These are phyloP conservation scores for Solanum appendiculatum DNA, from an alignment of 257 asterid genomes.

Conservation along the genomic window DNA sequence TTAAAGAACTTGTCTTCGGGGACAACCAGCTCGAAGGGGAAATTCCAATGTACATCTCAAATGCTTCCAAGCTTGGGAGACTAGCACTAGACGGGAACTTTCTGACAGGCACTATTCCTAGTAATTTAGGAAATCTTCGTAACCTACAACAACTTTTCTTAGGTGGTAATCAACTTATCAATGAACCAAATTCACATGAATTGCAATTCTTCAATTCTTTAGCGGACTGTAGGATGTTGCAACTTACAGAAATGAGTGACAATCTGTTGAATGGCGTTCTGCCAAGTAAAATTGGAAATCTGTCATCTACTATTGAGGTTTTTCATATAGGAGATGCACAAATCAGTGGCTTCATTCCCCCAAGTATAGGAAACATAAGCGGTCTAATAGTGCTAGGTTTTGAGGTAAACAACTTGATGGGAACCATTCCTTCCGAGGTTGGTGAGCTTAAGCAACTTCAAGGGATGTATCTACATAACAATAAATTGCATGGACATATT, in stretches of 20 bases:
- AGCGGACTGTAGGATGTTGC: slow-evolving; percentile 14
- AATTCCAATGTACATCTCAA: too few relatives aligned
- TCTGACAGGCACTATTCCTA: too few relatives aligned
- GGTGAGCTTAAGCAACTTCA: slow-evolving; percentile 12
- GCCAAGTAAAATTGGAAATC: not conserved
- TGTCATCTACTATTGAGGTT: slow-evolving; percentile 10
- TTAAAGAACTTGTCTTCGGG: too few relatives aligned
- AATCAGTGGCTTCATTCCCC: slow-evolving; percentile 17
- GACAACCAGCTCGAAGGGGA: too few relatives aligned
- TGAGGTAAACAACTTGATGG: slow-evolving; percentile 12
- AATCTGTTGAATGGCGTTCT: not conserved
- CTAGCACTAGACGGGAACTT: too few relatives aligned
- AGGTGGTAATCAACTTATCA: slow-evolving; percentile 2
- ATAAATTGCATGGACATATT: slow-evolving; percentile 13
- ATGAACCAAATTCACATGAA: not conserved
- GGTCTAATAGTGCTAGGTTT: slow-evolving; percentile 5
- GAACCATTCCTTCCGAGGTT: slow-evolving; percentile 15
- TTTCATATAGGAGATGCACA: slow-evolving; percentile 5
- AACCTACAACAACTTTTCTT: too few relatives aligned
- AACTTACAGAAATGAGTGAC: not conserved
- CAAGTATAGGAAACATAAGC: slow-evolving; percentile 21
- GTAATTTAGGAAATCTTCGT: too few relatives aligned
- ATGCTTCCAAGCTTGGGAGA: too few relatives aligned
- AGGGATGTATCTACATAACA: not conserved
- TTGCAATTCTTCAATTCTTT: slow-evolving; percentile 17